Percentiles rank a stretch among this genome's conserved stretches.
Conservation (phyloP, 2,329 filamentous ascomycete species). For the Talaromyces marneffei region DNA sequence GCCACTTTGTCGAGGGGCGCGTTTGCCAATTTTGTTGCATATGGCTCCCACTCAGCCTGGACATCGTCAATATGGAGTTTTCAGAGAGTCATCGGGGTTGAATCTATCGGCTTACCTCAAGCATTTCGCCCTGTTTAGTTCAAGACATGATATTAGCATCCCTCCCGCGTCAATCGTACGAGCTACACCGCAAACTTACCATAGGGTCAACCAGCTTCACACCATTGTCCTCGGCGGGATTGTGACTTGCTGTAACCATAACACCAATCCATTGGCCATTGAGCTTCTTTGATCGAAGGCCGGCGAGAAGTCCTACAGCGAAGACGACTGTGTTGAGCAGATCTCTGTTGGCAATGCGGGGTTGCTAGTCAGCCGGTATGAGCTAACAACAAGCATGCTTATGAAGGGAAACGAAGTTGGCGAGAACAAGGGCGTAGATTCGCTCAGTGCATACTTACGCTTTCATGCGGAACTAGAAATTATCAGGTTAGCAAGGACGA, state of each 20-base stretch:
- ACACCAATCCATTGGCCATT: constrained; percentile 88
- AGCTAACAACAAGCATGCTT: neutral
- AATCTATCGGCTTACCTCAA: constrained; percentile 57
- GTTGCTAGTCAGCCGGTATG: constrained; percentile 14
- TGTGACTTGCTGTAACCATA: constrained; percentile 94
- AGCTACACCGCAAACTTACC: constrained; percentile 38
- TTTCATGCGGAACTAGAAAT: constrained; percentile 60
- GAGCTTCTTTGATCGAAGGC: constrained; percentile 82
- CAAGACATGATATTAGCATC: constrained; percentile 16
- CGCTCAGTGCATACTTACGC: constrained; percentile 46
- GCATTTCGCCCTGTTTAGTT: constrained; percentile 71
- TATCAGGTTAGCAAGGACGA: constrained; percentile 16
- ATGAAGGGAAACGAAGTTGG: constrained; percentile 22
- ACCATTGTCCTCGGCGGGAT: constrained; percentile 82
- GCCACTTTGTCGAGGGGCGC: constrained; percentile 68
- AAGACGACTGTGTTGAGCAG: constrained; percentile 89
- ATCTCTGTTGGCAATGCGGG: constrained; percentile 47
- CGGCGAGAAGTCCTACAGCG: constrained; percentile 82
- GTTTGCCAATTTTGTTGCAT: constrained; percentile 87
- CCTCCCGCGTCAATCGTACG: neutral
- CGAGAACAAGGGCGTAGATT: neutral
- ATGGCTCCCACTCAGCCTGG: constrained; percentile 76
- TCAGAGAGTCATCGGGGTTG: constrained; percentile 13
- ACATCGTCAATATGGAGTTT: constrained; percentile 18
- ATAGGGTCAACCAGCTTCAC: constrained; percentile 95